Percentiles rank a stretch among this genome's conserved stretches.
Conservation (phyloP, 768 basidiomycete genomes). For the Thelephora aurantiotincta region DNA sequence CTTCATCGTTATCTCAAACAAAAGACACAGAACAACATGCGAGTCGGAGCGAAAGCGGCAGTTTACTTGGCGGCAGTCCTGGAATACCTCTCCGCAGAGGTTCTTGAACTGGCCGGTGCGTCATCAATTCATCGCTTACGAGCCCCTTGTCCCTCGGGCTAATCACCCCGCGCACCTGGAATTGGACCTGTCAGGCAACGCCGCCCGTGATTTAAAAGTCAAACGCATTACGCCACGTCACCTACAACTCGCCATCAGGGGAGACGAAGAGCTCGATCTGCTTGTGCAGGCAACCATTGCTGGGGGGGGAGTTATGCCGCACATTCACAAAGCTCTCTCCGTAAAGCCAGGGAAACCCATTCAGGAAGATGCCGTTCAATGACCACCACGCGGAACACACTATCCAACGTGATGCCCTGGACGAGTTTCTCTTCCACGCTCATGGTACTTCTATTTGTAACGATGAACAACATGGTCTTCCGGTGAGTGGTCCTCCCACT, state of each 20-base stretch:
- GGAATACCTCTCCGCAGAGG: conserved; percentile 94
- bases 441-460: too few relatives aligned
- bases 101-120: conserved; percentile 88
- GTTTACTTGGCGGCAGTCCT: conserved; percentile 94
- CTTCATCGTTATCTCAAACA: conserved; percentile 92
- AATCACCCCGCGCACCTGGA: background rate
- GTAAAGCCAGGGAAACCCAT: conserved; percentile 27
- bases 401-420: background rate
- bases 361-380: conserved; percentile 5
- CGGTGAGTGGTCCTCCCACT: too few relatives aligned
- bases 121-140: background rate
- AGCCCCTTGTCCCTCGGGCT: background rate
- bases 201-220: conserved; percentile 92
- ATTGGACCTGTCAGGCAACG: conserved; percentile 52
- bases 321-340: conserved; percentile 79
- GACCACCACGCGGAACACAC: background rate
- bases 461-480: too few relatives aligned
- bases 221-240: conserved; percentile 97
- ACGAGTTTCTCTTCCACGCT: too few relatives aligned
- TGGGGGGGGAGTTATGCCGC: conserved; percentile 72
- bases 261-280: conserved; percentile 94
- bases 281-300: conserved; percentile 92
- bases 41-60: conserved; percentile 95
- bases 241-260: conserved; percentile 89
- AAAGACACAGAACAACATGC: conserved; percentile 84